Evolutionary conservation across 306 rosid genomes (phyloP), one percentile per base, ranked within the genome.

Genomic region (Oxytropis ochrocephala): DNA sequence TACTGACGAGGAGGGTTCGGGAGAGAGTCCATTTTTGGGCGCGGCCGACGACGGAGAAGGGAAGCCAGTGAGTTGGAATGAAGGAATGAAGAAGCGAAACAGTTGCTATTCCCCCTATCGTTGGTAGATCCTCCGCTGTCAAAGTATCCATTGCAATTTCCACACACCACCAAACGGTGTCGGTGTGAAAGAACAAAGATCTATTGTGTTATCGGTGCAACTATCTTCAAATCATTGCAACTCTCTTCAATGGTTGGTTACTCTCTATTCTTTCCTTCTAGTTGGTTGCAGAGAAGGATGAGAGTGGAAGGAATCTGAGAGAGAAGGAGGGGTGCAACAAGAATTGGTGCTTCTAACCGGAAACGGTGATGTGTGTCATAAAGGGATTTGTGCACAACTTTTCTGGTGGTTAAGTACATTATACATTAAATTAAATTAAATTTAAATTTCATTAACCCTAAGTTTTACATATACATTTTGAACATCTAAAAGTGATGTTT

Each of bases 1-100:
- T 78, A 91, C 97, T 91, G 78, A 91, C 97, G 75, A 89, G 64
- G 7, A 91, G 85, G 39, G 97, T 91, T 21, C 94, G 82, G 52
- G 97, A 91, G 33, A 89, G 97, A 27, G 90, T 87, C 97, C 97
- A 91, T 79, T 91, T 91, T 87, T 91, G 97, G 59, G 89, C 97
- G 10, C 97, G 97, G 48, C 97, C 97, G 10, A 91, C 97, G 8
- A 91, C 79, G 75, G 97, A 91, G 91, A 91, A 91, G 63, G 97
- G 97, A 44, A 91, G 94, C 97, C 96, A 91, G 65, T 89, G 97
- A 11, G 97, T 89, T 49, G 97, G 97, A 16, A 91, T 91, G 96
- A 91, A 91, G 21, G 97, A 91, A 75, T 91, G 97, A 18, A 91
- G 88, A 52, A 91, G 79, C 62, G 97, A 91, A 7, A 91, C 97